phyloP scores from a whole-genome alignment of 176 grass and related monocot species.

The Oryza glumipatula region DNA sequence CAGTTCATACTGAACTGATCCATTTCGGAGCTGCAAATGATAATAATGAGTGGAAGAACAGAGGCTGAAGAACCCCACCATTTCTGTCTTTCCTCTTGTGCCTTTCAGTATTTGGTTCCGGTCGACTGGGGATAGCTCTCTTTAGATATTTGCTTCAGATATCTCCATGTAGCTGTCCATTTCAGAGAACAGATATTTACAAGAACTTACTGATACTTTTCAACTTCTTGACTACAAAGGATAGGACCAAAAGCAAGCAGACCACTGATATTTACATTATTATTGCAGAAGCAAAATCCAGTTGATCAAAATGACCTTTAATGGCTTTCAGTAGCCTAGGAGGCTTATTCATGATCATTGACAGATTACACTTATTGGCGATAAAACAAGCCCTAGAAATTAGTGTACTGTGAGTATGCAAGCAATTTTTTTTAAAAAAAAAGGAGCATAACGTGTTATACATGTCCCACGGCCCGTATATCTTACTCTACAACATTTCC shows the following conservation, averaged over 20 bases:
- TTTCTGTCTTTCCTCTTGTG: constrained; percentile 32
- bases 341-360: neutral
- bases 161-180: constrained; percentile 43
- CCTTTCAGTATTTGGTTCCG: constrained; percentile 8
- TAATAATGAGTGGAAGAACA: constrained; percentile 18
- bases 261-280: constrained; percentile 16
- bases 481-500: constrained; percentile 13
- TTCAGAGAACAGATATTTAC: constrained; percentile 48
- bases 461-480: constrained; percentile 30
- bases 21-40: constrained; percentile 21
- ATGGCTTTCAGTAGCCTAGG: neutral
- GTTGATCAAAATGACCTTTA: neutral
- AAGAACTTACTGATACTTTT: constrained; percentile 2
- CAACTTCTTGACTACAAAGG: constrained; percentile 3
- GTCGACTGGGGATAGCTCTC: constrained; percentile 21
- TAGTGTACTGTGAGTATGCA: constrained; percentile 17
- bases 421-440: neutral
- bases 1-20: constrained; percentile 25
- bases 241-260: constrained; percentile 25
- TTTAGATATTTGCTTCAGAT: neutral
- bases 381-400: constrained; percentile 15
- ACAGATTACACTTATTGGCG: neutral
- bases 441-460: constrained; percentile 18
- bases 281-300: constrained; percentile 5
- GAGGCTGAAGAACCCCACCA: constrained; percentile 44